phyloP scores from a whole-genome alignment of 225 moss, liverwort and hornwort species.

The Lunularia cruciata region DNA sequence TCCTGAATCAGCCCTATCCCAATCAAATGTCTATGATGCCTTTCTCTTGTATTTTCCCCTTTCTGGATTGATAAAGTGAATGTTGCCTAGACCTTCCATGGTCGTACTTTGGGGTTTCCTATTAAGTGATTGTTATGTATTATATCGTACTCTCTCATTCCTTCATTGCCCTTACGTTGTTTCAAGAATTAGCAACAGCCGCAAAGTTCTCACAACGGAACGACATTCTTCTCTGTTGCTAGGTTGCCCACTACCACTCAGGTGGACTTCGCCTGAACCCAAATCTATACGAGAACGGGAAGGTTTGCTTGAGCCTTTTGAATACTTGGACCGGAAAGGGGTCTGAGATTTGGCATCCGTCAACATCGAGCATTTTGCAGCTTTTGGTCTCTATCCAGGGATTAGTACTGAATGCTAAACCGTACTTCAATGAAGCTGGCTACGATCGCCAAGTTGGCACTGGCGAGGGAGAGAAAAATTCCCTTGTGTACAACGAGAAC shows the following conservation, averaged over 20 bases:
- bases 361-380: slow-evolving; percentile 91
- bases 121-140: no score
- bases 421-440: slow-evolving; percentile 99
- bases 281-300: slow-evolving; percentile 97
- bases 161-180: not conserved
- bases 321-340: slow-evolving; percentile 98
- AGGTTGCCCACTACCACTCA: slow-evolving; percentile 92
- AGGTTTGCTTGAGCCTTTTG: slow-evolving; percentile 94
- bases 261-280: slow-evolving; percentile 94
- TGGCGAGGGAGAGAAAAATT: slow-evolving; percentile 95
- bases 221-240: slow-evolving; percentile 21
- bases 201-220: no score
- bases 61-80: no score
- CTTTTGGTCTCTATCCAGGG: slow-evolving; percentile 92
- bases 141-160: no score
- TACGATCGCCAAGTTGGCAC: slow-evolving; percentile 96
- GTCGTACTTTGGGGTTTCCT: no score
- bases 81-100: no score
- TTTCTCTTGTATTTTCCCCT: no score
- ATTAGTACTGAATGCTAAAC: slow-evolving; percentile 92
- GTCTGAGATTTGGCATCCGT: slow-evolving; percentile 94
- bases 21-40: no score
- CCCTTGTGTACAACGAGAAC: slow-evolving; percentile 88
- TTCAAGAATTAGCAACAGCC: not conserved
- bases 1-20: no score